These are phyloP conservation scores for Nyssa sinensis DNA, from an alignment of 148 eudicot species.

Conservation along the genomic window DNA sequence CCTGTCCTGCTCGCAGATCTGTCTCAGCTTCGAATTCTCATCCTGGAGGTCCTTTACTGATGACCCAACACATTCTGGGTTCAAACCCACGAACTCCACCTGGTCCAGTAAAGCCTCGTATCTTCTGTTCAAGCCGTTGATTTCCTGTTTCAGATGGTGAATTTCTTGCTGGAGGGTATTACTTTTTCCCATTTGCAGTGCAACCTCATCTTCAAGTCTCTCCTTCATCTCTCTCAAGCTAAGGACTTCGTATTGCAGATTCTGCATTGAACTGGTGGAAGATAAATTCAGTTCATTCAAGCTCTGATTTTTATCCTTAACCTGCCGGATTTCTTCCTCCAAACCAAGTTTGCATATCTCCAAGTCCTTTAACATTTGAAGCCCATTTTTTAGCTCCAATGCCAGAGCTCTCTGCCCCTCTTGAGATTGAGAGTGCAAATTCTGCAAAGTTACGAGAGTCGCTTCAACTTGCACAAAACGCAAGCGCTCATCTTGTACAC, in stretches of 20 bases:
- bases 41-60: conserved; percentile 57
- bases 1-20: conserved; percentile 40
- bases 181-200: conserved; percentile 51
- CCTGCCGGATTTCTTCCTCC: conserved; percentile 52
- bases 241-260: conserved; percentile 51
- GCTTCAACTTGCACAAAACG: conserved; percentile 65
- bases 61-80: conserved; percentile 51
- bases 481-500: conserved; percentile 56
- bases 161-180: conserved; percentile 60
- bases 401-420: conserved; percentile 74
- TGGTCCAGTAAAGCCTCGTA: conserved; percentile 57
- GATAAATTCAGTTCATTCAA: conserved; percentile 46
- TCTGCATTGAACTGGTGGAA: conserved; percentile 43
- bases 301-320: conserved; percentile 61
- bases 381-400: conserved; percentile 64
- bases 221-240: conserved; percentile 61
- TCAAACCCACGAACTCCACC: conserved; percentile 57
- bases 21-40: conserved; percentile 65
- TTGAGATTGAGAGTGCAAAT: conserved; percentile 67
- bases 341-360: conserved; percentile 56
- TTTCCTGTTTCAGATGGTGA: conserved; percentile 58
- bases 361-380: conserved; percentile 66
- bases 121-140: conserved; percentile 46
- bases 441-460: conserved; percentile 55
- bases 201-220: conserved; percentile 75